A percentile compares a stretch with the other conserved stretches of the same genome.
phyloP scores from a whole-genome alignment of 164 flowering plant species.

The Magnolia sinica region DNA sequence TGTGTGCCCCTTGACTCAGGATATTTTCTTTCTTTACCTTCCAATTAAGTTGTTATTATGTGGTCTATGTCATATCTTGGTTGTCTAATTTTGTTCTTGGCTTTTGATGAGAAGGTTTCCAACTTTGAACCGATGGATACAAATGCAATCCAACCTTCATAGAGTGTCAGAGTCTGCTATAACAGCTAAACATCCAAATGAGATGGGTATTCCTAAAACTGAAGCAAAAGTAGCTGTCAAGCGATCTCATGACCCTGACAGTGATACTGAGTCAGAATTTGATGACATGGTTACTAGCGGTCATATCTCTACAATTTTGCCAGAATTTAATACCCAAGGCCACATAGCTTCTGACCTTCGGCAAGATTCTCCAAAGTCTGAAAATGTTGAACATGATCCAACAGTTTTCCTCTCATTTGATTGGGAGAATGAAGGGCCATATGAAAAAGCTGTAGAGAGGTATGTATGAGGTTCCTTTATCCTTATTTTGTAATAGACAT shows the following conservation, averaged over 20 bases:
- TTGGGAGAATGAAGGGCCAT: constrained; percentile 95
- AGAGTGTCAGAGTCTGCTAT: constrained; percentile 86
- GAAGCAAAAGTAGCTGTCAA: constrained; percentile 51
- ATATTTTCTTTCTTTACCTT: background rate
- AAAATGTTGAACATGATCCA: constrained; percentile 37
- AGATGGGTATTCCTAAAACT: constrained; percentile 32
- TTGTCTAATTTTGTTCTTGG: constrained; percentile 11
- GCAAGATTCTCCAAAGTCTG: constrained; percentile 44
- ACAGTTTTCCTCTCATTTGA: constrained; percentile 75
- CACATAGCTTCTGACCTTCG: constrained; percentile 32
- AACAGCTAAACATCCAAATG: constrained; percentile 35
- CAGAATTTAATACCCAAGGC: constrained; percentile 34
- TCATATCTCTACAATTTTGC: constrained; percentile 32
- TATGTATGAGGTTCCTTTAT: constrained; percentile 18
- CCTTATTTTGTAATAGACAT: background rate
- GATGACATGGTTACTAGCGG: constrained; percentile 51
- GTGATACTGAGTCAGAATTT: constrained; percentile 80
- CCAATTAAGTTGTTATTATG: background rate
- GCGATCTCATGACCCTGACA: constrained; percentile 71
- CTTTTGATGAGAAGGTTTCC: constrained; percentile 62
- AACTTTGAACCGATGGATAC: constrained; percentile 97
- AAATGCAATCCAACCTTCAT: constrained; percentile 94
- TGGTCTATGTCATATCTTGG: background rate
- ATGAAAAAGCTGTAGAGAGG: constrained; percentile 92
- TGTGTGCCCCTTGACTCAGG: background rate